Base-by-base conservation (phyloP, 768 basidiomycete species). In the Pholiota molesta region DNA sequence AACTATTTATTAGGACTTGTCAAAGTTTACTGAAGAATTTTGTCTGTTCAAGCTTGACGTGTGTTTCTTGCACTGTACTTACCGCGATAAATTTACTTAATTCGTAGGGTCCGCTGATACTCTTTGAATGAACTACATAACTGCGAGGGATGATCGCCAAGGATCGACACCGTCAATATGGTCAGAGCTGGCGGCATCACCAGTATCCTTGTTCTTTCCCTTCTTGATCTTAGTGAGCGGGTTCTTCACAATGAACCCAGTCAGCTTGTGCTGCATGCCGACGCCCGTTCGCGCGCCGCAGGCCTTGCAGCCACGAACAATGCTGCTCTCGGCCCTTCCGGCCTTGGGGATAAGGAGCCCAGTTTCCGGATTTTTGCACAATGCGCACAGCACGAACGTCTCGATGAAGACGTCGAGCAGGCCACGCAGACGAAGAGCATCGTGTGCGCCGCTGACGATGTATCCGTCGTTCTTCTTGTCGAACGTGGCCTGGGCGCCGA, bases 361-460 rank as follows among this genome's bases (percentile, higher is more conserved):
- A 31, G 97, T 99, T 79, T 99, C 97, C 10, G 97, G 97, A 73
- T 99, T 99, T 81, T 99, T 98, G 91, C 97, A 99, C 10, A 92
- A 86, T 62, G 89, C 89, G 80, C 97, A 99, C 16, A 99, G 88
- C 45, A 99, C 95, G 68, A 97, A 99, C 78, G 97, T 98, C 70
- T 97, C 94, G 80, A 99, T 99, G 83, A 99, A 99, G 53, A 76
- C 85, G 75, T 99, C 97, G 69, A 99, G 90, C 16, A 99, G 87
- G 75, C 99, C 97, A 61, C 96, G 92, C 29, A 99, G 87, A 62
- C 95, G 92, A 45, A 86, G 79, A 42, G 94, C 90, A 65, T 97
- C 88, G 73, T 99, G 97, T 28, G 94, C 94, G 52, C 97, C 97
- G 69, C 98, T 99, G 76, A 99, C 97, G 66, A 99, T 98, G 81